Evolutionary conservation across 2,329 filamentous ascomycete species (phyloP).

Genomic region (Tolypocladium paradoxum): DNA sequence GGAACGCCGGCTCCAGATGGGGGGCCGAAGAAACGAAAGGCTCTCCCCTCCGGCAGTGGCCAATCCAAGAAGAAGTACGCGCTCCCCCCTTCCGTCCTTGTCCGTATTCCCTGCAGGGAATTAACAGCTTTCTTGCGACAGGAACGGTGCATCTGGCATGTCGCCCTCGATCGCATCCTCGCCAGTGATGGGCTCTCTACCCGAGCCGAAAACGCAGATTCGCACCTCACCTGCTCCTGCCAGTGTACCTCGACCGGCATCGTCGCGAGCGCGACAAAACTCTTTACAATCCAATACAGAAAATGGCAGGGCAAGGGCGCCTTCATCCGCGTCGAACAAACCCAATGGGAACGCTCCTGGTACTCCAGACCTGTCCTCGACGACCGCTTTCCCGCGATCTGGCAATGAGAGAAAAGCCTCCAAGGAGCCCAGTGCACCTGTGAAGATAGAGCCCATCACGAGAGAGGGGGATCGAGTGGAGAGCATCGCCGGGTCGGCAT

Average conservation of each 20-base stretch:
- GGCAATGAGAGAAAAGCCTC: constrained; percentile 35
- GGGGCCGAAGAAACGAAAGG: constrained; percentile 61
- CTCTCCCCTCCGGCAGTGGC: constrained; percentile 51
- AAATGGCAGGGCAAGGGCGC: constrained; percentile 40
- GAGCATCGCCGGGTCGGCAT: constrained; percentile 14
- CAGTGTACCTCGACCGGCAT: constrained; percentile 47
- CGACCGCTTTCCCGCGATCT: constrained; percentile 18
- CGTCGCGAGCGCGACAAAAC: constrained; percentile 65
- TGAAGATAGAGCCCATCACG: constrained; percentile 21
- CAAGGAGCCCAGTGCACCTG: constrained; percentile 32
- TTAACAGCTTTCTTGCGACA: constrained; percentile 14
- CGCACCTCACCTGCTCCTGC: constrained; percentile 51
- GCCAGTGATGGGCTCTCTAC: constrained; percentile 58
- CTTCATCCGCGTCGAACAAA: constrained; percentile 51
- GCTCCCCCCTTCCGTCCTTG: not conserved
- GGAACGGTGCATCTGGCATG: constrained; percentile 34
- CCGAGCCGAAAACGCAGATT: constrained; percentile 43
- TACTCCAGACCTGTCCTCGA: constrained; percentile 24
- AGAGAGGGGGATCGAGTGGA: constrained; percentile 22
- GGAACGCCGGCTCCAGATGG: constrained; percentile 56
- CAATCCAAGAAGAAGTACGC: constrained; percentile 69
- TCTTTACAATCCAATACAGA: constrained; percentile 53
- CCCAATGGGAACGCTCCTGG: constrained; percentile 38
- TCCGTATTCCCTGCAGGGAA: not conserved
- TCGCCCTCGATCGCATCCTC: constrained; percentile 68